Evolutionary conservation across 495 filamentous ascomycete genomes (phyloP).

Genomic region (Xylaria curta): DNA sequence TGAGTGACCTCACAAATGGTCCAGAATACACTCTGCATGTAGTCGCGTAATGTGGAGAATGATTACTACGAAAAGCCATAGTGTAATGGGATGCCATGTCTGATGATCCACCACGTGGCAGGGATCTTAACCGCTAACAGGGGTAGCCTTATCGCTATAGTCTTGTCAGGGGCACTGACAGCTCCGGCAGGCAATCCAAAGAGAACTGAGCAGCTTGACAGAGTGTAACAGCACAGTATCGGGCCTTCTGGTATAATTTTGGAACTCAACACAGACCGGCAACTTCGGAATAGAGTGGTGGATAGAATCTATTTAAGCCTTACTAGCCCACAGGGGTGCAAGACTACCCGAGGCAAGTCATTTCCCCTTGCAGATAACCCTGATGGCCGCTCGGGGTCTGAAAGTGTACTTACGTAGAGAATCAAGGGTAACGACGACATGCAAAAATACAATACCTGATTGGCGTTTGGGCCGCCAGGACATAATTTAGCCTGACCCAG

Average conservation of each 20-base stretch:
- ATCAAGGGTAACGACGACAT: neutral
- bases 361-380: neutral
- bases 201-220: neutral
- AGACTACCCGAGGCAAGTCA: slow-evolving; percentile 11
- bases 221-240: slow-evolving; percentile 12
- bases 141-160: slow-evolving; percentile 12
- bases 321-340: neutral
- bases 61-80: slow-evolving; percentile 26
- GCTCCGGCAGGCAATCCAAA: slow-evolving; percentile 20
- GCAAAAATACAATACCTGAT: neutral
- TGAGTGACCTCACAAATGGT: neutral
- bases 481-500: neutral
- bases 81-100: slow-evolving; percentile 3
- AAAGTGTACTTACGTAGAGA: neutral
- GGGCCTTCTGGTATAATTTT: slow-evolving; percentile 22
- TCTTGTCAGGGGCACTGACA: slow-evolving; percentile 12
- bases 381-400: neutral
- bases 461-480: neutral
- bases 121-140: slow-evolving; percentile 4
- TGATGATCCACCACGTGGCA: slow-evolving; percentile 19
- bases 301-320: slow-evolving; percentile 8
- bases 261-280: neutral
- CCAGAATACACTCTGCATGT: slow-evolving; percentile 4
- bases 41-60: slow-evolving; percentile 13
- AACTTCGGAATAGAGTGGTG: neutral